phyloP scores from a whole-genome alignment of 75 land plant genomes.

The Chamaecyparis obtusa region DNA sequence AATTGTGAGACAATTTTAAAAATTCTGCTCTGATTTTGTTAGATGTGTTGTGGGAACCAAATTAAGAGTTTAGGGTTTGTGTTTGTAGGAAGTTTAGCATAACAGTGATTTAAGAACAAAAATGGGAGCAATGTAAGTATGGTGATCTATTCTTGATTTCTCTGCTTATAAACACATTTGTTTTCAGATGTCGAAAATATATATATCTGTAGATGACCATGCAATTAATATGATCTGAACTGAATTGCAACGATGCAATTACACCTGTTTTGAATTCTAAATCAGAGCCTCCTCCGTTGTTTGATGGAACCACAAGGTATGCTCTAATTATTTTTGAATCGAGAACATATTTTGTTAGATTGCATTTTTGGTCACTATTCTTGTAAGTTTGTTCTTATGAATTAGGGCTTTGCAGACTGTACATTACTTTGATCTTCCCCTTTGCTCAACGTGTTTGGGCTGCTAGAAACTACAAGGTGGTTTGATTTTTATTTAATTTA shows the following conservation, averaged over 20 bases:
- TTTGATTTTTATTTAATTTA: background rate
- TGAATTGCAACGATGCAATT: conserved; percentile 17
- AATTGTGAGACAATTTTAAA: too few relatives aligned
- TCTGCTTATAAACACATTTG: background rate
- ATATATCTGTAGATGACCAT: background rate
- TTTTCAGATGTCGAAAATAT: background rate
- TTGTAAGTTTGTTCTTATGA: background rate
- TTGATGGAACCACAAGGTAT: conserved; percentile 71
- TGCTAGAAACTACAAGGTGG: conserved; percentile 40
- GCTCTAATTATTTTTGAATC: background rate
- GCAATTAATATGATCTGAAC: background rate
- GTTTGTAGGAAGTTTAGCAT: background rate
- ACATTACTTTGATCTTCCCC: conserved; percentile 23
- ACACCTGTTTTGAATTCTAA: conserved; percentile 46
- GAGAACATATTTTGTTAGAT: too few relatives aligned
- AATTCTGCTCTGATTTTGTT: too few relatives aligned
- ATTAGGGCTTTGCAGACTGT: conserved; percentile 19
- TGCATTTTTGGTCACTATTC: too few relatives aligned
- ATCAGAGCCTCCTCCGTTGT: conserved; percentile 60
- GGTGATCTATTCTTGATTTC: background rate
- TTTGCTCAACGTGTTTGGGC: conserved; percentile 36
- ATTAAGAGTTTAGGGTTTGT: background rate
- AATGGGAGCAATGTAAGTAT: conserved; percentile 6
- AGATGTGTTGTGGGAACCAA: background rate
- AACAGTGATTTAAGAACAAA: background rate